Evolutionary conservation across 345 rosid genomes (phyloP), one percentile per base, ranked within the genome.

Genomic region (Eucalyptus melliodora): DNA sequence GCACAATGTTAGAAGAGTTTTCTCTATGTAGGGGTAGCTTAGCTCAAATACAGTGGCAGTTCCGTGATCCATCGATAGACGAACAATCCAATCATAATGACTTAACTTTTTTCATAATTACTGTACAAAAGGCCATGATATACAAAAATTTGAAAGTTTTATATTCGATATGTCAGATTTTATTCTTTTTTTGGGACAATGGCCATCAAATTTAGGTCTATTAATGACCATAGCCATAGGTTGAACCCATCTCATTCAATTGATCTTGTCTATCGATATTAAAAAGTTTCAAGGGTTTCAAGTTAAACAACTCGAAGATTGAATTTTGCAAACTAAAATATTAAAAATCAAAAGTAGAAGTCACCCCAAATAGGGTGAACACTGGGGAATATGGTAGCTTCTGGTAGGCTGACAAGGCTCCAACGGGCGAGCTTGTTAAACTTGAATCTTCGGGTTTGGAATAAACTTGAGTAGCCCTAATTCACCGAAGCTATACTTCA

Each of bases 71-170:
- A 37, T 19, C 5, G 2, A 37, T 10, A 16, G 27, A 72, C 8
- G 2, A 31, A 19, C 17, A 34, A 72, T 72, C 27, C 5, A 19
- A 1, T 72, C 3, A 6, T 37, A 11, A 6, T 0, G 2, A 72
- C 27, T 77, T 77, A 2, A 11, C 11, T 11, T 3, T 77, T 37
- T 77, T 19, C 27, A 11, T 37, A 77, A 11, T 26, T 11, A 37
- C 16, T 21, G 6, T 72, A 37, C 45, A 34, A 5, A 16, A 31
- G 2, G 3, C 17, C 19, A 3, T n/a, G 9, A 65, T 8, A 65
- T n/a, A 9, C 10, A 72, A 37, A 72, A 72, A 5, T 19, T 4
- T 37, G 45, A 37, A 72, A 23, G 15, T 37, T 72, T 37, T 19
- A 19, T 10, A 15, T 1, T 19, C 1, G 1, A 9, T 72, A 10